Percentiles rank a stretch among this genome's conserved stretches.
Evolutionary conservation across 371 early-diverging fungal genomes (phyloP).

Genomic region (Zychaea mexicana): DNA sequence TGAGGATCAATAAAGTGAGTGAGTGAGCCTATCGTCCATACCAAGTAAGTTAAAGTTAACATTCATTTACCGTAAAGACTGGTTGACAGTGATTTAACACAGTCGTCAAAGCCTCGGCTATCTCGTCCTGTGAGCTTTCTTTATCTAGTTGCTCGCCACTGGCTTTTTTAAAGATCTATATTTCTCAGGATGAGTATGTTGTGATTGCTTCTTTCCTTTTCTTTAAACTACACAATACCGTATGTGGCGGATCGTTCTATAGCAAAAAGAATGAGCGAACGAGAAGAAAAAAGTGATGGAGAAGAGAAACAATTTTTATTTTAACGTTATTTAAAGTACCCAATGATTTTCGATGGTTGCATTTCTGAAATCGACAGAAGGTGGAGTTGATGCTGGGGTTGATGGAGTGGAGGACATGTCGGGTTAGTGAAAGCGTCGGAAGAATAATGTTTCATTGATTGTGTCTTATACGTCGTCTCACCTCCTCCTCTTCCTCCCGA

Average conservation of each 20-base stretch:
- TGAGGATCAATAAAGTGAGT: not conserved
- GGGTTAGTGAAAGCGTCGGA: not conserved
- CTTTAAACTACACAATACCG: slow-evolving; percentile 7
- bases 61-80: slow-evolving; percentile 9
- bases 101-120: slow-evolving; percentile 1
- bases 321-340: slow-evolving; percentile 12
- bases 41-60: too few relatives aligned
- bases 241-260: slow-evolving; percentile 28
- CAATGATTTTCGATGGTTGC: slow-evolving; percentile 25
- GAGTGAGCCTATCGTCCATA: too few relatives aligned
- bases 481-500: too few relatives aligned
- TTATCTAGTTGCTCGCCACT: not conserved
- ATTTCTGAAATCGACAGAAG: slow-evolving; percentile 21
- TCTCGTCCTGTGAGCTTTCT: slow-evolving; percentile 3
- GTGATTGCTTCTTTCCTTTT: too few relatives aligned
- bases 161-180: slow-evolving; percentile 24
- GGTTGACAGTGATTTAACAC: slow-evolving; percentile 11
- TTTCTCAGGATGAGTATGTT: too few relatives aligned
- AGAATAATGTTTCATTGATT: not conserved
- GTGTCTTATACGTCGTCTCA: too few relatives aligned
- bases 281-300: not conserved
- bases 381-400: not conserved
- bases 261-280: not conserved
- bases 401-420: not conserved
- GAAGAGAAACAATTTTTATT: too few relatives aligned